These are phyloP conservation scores for Brassica cretica DNA, from an alignment of 345 rosid species.

Conservation along the genomic window DNA sequence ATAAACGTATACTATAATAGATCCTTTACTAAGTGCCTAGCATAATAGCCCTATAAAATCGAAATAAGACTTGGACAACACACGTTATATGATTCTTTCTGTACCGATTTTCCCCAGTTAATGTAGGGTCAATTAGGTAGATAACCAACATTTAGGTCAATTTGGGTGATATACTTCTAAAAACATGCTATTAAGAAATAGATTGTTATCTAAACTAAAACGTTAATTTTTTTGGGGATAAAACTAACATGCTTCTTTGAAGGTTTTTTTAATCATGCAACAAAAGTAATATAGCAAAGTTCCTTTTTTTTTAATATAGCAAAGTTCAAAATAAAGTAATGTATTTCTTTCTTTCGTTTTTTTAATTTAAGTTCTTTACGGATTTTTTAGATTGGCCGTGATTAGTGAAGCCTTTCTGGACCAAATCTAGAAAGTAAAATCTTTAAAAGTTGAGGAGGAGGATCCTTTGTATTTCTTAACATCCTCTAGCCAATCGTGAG, in stretches of 20 bases:
- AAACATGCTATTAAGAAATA: not conserved
- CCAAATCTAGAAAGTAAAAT: slow-evolving; percentile 4
- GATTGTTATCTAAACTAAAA: not conserved
- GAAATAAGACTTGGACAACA: not conserved
- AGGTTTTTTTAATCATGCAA: not conserved
- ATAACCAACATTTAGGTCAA: not conserved
- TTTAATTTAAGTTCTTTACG: not conserved
- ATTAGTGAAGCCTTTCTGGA: slow-evolving; percentile 1
- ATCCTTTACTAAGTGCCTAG: not conserved
- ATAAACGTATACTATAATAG: not conserved
- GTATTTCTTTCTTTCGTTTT: not conserved
- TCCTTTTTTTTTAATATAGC: not conserved
- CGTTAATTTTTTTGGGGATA: not conserved
- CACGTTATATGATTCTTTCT: not conserved
- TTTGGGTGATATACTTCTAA: slow-evolving; percentile 3
- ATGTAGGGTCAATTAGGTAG: not conserved
- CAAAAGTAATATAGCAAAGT: not conserved
- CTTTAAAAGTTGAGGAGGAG: slow-evolving; percentile 16
- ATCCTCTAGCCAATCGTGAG: not conserved
- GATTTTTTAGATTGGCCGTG: not conserved
- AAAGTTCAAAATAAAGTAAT: not conserved
- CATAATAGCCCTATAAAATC: not conserved
- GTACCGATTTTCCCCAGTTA: not conserved
- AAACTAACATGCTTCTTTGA: not conserved
- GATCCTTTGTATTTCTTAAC: not conserved